These are phyloP conservation scores for Hortaea werneckii DNA, from an alignment of 2,329 filamentous ascomycete species.

Conservation along the genomic window DNA sequence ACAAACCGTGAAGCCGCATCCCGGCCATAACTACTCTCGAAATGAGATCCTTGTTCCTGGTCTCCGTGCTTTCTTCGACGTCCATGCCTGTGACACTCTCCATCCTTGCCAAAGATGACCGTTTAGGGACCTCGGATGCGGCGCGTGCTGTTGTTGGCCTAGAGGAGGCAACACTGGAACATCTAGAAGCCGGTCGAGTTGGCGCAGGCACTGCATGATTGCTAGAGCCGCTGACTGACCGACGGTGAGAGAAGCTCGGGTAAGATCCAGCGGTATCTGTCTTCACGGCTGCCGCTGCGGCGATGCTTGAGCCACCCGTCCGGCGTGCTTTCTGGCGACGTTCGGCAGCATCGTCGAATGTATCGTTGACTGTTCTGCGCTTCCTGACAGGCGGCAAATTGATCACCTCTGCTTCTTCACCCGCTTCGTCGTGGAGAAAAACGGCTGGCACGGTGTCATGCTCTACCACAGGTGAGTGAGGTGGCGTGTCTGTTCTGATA, in stretches of 20 bases:
- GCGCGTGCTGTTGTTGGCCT: constrained; percentile 12
- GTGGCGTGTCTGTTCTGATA: constrained; percentile 11
- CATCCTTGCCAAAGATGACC: constrained; percentile 17
- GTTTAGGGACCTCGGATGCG: constrained; percentile 11
- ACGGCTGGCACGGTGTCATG: constrained; percentile 10
- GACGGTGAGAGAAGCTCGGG: constrained; percentile 22
- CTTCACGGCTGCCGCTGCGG: constrained; percentile 30
- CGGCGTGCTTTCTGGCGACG: constrained; percentile 32
- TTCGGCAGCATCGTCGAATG: constrained; percentile 40
- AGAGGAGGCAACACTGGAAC: constrained; percentile 21
- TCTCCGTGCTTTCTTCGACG: constrained; percentile 9
- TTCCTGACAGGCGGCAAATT: constrained; percentile 26
- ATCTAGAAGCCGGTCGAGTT: constrained; percentile 18
- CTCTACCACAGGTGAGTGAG: constrained; percentile 14
- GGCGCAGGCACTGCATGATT: constrained; percentile 13
- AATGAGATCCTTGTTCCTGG: constrained; percentile 39
- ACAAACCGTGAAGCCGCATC: constrained; percentile 42
- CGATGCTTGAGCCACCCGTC: constrained; percentile 33
- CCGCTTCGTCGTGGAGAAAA: constrained; percentile 12
- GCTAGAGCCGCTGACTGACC: constrained; percentile 15
- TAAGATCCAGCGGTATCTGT: constrained; percentile 15
- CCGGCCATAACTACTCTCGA: constrained; percentile 43
- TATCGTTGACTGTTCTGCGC: constrained; percentile 30
- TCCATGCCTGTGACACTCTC: constrained; percentile 12
- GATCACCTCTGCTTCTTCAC: constrained; percentile 8